Evolutionary conservation across 139 green algal species (phyloP).

Genomic region (Auxenochlorella pyrenoidosa): DNA sequence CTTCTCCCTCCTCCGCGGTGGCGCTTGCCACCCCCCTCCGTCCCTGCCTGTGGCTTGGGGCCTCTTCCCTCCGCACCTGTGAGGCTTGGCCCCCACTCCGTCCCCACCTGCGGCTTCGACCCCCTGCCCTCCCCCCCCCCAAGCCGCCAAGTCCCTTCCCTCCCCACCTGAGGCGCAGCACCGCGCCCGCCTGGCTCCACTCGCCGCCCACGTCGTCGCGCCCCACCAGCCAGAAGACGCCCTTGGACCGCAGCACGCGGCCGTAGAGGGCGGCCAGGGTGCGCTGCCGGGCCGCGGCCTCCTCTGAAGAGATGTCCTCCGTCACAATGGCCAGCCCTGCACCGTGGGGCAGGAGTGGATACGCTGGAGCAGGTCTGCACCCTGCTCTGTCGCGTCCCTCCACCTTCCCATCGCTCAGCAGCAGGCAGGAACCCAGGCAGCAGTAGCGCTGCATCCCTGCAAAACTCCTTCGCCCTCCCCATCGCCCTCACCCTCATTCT

Average conservation of each 20-base stretch:
- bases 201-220: slow-evolving; percentile 67
- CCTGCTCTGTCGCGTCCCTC: no score
- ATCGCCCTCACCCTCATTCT: not conserved
- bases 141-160: not conserved
- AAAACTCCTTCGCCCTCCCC: not conserved
- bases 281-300: slow-evolving; percentile 1
- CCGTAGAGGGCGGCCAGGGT: slow-evolving; percentile 43
- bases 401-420: no score
- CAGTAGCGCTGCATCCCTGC: no score
- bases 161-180: slow-evolving; percentile 63
- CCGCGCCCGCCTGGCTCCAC: slow-evolving; percentile 72
- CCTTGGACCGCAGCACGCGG: slow-evolving; percentile 76
- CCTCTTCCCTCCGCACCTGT: no score
- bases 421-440: no score
- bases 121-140: no score
- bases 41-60: no score
- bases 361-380: no score
- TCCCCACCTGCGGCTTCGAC: no score
- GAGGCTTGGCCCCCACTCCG: no score
- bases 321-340: slow-evolving; percentile 17
- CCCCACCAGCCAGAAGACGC: slow-evolving; percentile 76
- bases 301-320: not conserved
- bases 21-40: no score
- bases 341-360: not conserved
- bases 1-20: no score